Evolutionary conservation across 495 filamentous ascomycete species (phyloP).

Genomic region (Polyplosphaeria fusca): DNA sequence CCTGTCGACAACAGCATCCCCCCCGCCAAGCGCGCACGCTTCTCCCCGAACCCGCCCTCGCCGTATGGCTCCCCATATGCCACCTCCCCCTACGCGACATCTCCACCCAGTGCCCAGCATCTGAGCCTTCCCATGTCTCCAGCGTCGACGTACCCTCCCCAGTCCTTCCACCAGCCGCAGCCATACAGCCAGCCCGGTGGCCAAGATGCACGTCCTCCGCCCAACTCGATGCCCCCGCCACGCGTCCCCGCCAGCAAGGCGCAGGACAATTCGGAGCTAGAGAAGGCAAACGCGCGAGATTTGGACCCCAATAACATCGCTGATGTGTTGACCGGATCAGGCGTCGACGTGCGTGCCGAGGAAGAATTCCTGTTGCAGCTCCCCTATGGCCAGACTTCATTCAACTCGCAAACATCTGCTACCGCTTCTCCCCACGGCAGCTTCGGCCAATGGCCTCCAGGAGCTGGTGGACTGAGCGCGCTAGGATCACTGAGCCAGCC

Average conservation of each 20-base stretch:
- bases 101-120: slow-evolving; percentile 29
- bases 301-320: slow-evolving; percentile 68
- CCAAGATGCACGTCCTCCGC: slow-evolving; percentile 40
- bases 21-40: slow-evolving; percentile 62
- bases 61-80: slow-evolving; percentile 50
- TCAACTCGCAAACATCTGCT: slow-evolving; percentile 46
- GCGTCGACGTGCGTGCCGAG: slow-evolving; percentile 80
- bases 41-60: slow-evolving; percentile 62
- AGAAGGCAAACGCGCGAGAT: slow-evolving; percentile 48
- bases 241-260: slow-evolving; percentile 56
- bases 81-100: slow-evolving; percentile 42
- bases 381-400: slow-evolving; percentile 41
- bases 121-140: slow-evolving; percentile 16
- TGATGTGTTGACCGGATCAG: slow-evolving; percentile 74
- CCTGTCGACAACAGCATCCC: slow-evolving; percentile 44
- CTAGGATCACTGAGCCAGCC: slow-evolving; percentile 57
- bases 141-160: slow-evolving; percentile 35
- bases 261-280: slow-evolving; percentile 34
- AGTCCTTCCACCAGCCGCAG: slow-evolving; percentile 36
- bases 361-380: slow-evolving; percentile 68
- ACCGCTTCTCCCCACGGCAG: slow-evolving; percentile 45
- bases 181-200: slow-evolving; percentile 34
- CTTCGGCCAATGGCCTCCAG: slow-evolving; percentile 50
- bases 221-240: slow-evolving; percentile 76
- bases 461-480: slow-evolving; percentile 39